Evolutionary conservation across 106 monocot species (phyloP).

Genomic region (Allium fistulosum): DNA sequence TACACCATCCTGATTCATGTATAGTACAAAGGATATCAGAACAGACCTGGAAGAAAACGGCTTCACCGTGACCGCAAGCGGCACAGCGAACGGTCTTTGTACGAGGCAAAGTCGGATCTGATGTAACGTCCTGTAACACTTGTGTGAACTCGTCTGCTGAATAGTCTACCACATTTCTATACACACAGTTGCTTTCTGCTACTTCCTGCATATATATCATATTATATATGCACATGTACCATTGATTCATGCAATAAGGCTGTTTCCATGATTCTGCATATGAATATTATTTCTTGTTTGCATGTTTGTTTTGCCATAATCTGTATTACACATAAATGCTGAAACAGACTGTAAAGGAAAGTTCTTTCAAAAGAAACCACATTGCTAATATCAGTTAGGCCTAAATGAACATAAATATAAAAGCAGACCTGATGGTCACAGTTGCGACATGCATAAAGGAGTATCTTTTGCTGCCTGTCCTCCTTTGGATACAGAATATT

Average conservation of each 20-base stretch:
- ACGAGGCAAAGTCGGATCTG: constrained; percentile 41
- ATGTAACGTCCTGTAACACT: constrained; percentile 24
- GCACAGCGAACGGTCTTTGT: constrained; percentile 35
- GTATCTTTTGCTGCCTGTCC: constrained; percentile 31
- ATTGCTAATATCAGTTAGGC: not conserved
- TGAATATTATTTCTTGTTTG: not conserved
- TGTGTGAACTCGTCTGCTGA: constrained; percentile 31
- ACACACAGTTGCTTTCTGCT: constrained; percentile 36
- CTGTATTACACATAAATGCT: not conserved
- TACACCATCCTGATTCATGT: no score
- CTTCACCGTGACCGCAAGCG: constrained; percentile 27
- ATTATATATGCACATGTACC: not conserved
- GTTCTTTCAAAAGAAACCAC: no score
- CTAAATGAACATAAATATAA: not conserved
- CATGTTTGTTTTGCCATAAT: not conserved
- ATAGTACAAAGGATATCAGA: no score
- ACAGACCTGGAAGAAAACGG: constrained; percentile 36
- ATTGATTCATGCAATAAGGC: not conserved
- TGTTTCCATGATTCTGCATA: not conserved
- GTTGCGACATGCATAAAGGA: constrained; percentile 48
- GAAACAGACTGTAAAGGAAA: not conserved
- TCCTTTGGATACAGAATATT: constrained; percentile 61
- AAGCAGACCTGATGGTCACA: constrained; percentile 47
- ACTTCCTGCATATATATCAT: constrained; percentile 16
- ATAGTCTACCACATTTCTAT: constrained; percentile 33